Evolutionary conservation across 2,329 filamentous ascomycete species (phyloP).

Genomic region (Stagonosporopsis rhizophila): DNA sequence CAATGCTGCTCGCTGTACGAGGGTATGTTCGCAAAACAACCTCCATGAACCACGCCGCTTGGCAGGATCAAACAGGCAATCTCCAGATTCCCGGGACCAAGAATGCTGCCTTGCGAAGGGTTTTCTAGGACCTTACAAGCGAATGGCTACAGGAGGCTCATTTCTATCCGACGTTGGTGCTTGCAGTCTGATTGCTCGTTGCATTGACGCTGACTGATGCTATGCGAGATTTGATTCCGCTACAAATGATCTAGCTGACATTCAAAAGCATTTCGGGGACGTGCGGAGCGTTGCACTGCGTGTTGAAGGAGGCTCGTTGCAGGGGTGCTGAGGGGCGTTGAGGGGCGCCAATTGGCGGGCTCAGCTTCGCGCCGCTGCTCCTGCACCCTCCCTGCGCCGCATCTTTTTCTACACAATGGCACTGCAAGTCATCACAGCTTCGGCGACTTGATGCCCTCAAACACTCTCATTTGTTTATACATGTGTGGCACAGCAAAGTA

Average conservation of each 20-base stretch:
- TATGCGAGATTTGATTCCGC: not conserved
- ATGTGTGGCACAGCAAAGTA: not conserved
- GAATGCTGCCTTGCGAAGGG: not conserved
- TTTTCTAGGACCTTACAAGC: not conserved
- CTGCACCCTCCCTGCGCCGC: not conserved
- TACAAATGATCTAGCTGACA: not conserved
- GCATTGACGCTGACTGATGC: not conserved
- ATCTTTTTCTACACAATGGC: not conserved
- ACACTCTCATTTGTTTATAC: not conserved
- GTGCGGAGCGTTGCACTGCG: conserved; percentile 3
- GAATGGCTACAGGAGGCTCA: conserved; percentile 5
- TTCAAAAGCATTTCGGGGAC: not conserved
- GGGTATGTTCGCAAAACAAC: not conserved
- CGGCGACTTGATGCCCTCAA: not conserved
- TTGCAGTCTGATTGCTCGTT: not conserved
- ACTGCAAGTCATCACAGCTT: not conserved
- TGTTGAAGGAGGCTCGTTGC: not conserved
- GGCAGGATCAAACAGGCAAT: conserved; percentile 14
- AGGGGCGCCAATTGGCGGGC: not conserved
- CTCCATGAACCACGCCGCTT: not conserved
- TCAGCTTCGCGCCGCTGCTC: not conserved
- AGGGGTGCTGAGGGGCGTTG: not conserved
- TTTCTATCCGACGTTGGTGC: conserved; percentile 6
- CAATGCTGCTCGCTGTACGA: conserved; percentile 1
- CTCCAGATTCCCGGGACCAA: conserved; percentile 1